Conservation (phyloP, 306 rosid species). For the Dryas drummondii region DNA sequence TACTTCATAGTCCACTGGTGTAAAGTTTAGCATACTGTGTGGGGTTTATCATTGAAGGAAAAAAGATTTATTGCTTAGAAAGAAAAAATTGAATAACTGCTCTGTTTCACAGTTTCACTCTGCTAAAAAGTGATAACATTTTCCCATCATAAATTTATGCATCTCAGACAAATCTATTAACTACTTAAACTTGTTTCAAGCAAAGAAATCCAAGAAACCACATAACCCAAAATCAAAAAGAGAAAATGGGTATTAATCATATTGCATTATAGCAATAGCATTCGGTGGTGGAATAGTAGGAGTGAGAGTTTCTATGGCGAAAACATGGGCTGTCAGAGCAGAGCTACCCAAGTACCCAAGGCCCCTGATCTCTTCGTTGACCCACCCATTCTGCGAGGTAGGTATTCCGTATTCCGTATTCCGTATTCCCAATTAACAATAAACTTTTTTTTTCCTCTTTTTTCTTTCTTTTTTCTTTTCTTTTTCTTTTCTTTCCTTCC, state of each 20-base stretch:
- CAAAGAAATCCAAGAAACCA: no score
- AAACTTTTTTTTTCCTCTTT: no score
- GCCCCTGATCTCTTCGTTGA: slow-evolving; percentile 51
- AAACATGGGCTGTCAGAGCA: slow-evolving; percentile 48
- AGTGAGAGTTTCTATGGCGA: slow-evolving; percentile 41
- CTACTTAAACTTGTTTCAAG: not conserved
- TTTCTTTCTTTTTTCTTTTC: no score
- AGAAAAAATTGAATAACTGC: not conserved
- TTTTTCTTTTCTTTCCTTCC: no score
- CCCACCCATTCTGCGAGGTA: slow-evolving; percentile 32
- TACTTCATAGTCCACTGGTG: no score
- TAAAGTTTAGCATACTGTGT: no score
- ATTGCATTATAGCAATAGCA: slow-evolving; percentile 64
- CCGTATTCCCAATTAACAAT: no score
- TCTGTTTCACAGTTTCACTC: slow-evolving; percentile 8
- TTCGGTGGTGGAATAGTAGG: slow-evolving; percentile 38
- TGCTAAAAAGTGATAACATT: not conserved
- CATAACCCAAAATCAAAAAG: no score
- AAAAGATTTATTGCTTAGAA: no score
- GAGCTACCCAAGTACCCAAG: slow-evolving; percentile 64
- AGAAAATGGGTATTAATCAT: slow-evolving; percentile 34
- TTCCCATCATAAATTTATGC: not conserved
- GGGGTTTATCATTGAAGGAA: no score
- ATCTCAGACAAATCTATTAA: not conserved
- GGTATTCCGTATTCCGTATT: no score